These are phyloP conservation scores for Solanum stenotomum DNA, from an alignment of 257 asterid genomes.

Conservation along the genomic window DNA sequence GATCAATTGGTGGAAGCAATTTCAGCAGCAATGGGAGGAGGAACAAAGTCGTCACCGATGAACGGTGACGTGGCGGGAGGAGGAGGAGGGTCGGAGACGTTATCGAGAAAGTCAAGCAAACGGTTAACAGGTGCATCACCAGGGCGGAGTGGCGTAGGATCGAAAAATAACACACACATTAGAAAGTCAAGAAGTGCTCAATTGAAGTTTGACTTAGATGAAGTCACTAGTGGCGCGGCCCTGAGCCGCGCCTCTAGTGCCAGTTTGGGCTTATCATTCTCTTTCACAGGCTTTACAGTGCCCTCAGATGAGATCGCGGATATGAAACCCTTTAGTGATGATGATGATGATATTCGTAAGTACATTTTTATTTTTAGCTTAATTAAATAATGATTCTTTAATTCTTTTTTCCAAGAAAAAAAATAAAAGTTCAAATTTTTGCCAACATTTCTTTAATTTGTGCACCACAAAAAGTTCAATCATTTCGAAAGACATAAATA, in stretches of 20 bases:
- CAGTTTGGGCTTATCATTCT: constrained; percentile 77
- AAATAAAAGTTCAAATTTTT: background rate
- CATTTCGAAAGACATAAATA: background rate
- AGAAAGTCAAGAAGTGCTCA: constrained; percentile 91
- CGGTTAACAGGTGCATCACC: constrained; percentile 50
- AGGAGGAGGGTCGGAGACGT: constrained; percentile 13
- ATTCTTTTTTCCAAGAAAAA: background rate
- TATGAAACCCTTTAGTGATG: constrained; percentile 58
- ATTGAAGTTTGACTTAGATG: constrained; percentile 74
- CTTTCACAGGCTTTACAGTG: constrained; percentile 81
- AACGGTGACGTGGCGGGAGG: background rate
- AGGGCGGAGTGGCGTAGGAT: constrained; percentile 32
- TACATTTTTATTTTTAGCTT: background rate
- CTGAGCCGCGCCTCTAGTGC: constrained; percentile 96
- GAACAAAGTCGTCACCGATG: constrained; percentile 32
- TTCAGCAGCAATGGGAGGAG: constrained; percentile 62
- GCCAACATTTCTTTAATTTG: background rate
- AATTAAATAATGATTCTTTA: background rate
- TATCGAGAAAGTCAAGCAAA: constrained; percentile 65
- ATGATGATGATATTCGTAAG: constrained; percentile 74
- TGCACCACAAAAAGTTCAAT: background rate
- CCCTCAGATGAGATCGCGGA: constrained; percentile 72
- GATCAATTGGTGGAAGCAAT: constrained; percentile 78
- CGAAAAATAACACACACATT: constrained; percentile 41
- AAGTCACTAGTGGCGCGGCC: constrained; percentile 85